phyloP scores from a whole-genome alignment of 2,329 filamentous ascomycete genomes.

The Xylariaceae sp. region DNA sequence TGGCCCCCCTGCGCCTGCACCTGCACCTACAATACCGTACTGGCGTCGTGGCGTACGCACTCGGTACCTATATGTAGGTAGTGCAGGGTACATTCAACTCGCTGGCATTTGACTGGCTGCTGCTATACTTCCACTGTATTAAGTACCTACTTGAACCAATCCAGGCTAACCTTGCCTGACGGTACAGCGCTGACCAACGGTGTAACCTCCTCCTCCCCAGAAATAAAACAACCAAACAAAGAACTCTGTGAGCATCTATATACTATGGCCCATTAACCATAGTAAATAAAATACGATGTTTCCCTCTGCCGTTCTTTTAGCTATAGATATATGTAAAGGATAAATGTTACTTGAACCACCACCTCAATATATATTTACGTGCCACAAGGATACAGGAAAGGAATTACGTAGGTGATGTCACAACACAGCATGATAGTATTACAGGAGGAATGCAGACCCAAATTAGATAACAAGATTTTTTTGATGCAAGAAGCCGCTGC shows the following conservation, averaged over 20 bases:
- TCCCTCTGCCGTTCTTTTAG: too few species aligned
- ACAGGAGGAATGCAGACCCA: neutral
- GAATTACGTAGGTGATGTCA: neutral
- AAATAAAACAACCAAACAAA: neutral
- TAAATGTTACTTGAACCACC: neutral
- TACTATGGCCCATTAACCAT: too few species aligned
- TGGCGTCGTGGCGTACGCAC: too few species aligned
- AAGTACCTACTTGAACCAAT: neutral
- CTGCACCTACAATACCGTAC: constrained; percentile 3
- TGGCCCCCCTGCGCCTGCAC: neutral
- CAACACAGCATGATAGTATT: neutral
- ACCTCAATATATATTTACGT: too few species aligned
- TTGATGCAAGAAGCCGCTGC: neutral
- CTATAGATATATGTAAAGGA: too few species aligned
- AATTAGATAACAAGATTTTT: constrained; percentile 5
- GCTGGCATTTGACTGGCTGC: neutral
- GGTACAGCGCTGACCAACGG: neutral
- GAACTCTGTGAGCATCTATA: too few species aligned
- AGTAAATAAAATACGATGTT: too few species aligned
- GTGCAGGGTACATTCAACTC: neutral
- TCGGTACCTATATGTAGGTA: neutral
- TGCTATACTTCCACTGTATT: neutral
- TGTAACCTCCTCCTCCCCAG: neutral
- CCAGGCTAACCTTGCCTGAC: neutral
- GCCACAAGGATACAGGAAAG: too few species aligned